Conservation (phyloP, 1,284 basidiomycete species). For the Apiotrichum sp. region DNA sequence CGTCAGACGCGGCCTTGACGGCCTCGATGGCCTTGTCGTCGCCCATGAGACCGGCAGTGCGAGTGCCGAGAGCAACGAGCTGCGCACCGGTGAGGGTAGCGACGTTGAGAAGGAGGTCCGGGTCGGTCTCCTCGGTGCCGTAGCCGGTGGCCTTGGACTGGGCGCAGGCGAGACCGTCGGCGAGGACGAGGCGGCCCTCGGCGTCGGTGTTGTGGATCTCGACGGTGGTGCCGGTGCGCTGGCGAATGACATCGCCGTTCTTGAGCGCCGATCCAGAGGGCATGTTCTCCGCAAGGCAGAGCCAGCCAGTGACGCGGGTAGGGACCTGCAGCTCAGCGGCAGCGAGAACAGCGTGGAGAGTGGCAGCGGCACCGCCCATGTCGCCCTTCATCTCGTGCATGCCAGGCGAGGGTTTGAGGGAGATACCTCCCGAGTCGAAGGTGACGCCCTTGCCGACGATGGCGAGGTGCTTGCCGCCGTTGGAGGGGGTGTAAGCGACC, state of each 20-base stretch:
- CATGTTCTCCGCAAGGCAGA: constrained; percentile 20
- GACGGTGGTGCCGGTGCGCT: constrained; percentile 14
- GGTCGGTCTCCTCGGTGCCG: constrained; percentile 16
- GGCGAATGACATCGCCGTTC: constrained; percentile 16
- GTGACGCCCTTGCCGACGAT: constrained; percentile 19
- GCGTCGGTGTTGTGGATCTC: constrained; percentile 19
- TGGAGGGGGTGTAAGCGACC: constrained; percentile 10
- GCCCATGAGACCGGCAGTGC: constrained; percentile 18
- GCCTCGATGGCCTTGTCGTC: constrained; percentile 16
- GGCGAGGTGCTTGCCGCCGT: constrained; percentile 11
- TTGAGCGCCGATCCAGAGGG: constrained; percentile 12
- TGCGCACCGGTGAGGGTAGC: constrained; percentile 17
- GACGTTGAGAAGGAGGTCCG: constrained; percentile 17
- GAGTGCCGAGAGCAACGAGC: constrained; percentile 15
- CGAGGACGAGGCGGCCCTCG: constrained; percentile 19
- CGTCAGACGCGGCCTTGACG: constrained; percentile 5
- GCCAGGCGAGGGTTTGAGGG: constrained; percentile 14
- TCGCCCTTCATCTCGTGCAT: constrained; percentile 21
- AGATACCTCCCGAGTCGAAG: constrained; percentile 18
- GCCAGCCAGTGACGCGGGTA: constrained; percentile 12
- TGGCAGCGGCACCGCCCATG: constrained; percentile 17
- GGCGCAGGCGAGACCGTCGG: constrained; percentile 14
- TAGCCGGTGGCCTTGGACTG: constrained; percentile 14
- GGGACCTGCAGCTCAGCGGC: constrained; percentile 14
- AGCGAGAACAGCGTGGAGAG: constrained; percentile 13